phyloP scores from a whole-genome alignment of 2,329 filamentous ascomycete species.

The Colletotrichum ledebouriae region DNA sequence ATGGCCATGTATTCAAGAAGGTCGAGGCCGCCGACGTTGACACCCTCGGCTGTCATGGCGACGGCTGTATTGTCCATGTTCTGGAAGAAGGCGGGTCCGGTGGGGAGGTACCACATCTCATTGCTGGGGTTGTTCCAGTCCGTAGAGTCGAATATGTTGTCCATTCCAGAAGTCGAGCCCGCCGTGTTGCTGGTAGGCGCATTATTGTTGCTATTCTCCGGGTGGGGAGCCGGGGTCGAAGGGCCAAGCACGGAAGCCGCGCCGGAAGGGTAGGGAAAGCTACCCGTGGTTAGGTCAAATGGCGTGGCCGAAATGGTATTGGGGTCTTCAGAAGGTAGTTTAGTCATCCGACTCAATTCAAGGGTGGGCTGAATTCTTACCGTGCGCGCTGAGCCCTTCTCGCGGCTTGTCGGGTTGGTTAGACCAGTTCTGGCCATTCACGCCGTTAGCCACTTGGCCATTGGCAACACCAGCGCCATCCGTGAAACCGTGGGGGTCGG shows the following conservation, averaged over 20 bases:
- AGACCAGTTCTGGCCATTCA: constrained; percentile 44
- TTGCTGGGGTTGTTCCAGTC: constrained; percentile 69
- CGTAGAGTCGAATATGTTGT: constrained; percentile 59
- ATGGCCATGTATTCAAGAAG: constrained; percentile 77
- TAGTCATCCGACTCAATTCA: constrained; percentile 37
- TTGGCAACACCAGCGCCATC: constrained; percentile 39
- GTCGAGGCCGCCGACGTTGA: constrained; percentile 76
- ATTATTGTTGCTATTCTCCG: constrained; percentile 48
- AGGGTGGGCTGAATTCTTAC: constrained; percentile 46
- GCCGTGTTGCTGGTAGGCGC: constrained; percentile 46
- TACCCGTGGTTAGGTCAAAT: constrained; percentile 68
- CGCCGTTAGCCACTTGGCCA: constrained; percentile 27
- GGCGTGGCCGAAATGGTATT: constrained; percentile 72
- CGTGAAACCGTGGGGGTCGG: constrained; percentile 49
- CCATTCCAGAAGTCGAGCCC: constrained; percentile 39
- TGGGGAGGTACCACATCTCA: constrained; percentile 77
- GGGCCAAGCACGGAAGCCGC: constrained; percentile 63
- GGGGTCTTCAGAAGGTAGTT: constrained; percentile 33
- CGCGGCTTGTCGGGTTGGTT: constrained; percentile 56
- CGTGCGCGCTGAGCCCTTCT: constrained; percentile 56
- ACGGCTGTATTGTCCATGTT: constrained; percentile 72
- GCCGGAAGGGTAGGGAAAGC: constrained; percentile 66
- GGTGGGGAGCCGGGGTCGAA: constrained; percentile 61
- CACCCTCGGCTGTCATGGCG: constrained; percentile 76
- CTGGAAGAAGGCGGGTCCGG: constrained; percentile 74